Conservation (phyloP, 2,329 filamentous ascomycete species). For the Xylaria sp. region DNA sequence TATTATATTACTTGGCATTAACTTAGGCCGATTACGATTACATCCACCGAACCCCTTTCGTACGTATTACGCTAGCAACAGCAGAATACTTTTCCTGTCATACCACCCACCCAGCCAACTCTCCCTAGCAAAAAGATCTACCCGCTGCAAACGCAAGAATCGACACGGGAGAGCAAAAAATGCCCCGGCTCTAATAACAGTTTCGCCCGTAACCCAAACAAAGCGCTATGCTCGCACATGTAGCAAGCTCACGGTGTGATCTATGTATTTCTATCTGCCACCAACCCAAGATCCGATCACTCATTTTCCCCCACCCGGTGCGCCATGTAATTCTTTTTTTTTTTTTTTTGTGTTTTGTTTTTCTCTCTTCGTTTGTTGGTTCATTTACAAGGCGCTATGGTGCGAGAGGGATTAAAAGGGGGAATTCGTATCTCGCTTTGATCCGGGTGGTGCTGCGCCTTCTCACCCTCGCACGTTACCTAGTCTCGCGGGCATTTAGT, state of each 20-base stretch:
- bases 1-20: neutral
- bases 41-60: no score
- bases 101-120: neutral
- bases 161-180: neutral
- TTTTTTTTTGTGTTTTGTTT: neutral
- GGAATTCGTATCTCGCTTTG: neutral
- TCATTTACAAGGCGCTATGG: neutral
- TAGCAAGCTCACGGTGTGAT: neutral
- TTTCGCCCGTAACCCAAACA: neutral
- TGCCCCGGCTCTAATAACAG: no score
- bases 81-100: neutral
- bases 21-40: neutral
- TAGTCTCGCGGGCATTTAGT: neutral
- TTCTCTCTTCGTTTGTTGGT: neutral
- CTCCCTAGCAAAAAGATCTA: neutral
- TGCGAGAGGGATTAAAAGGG: neutral
- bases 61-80: conserved; percentile 8
- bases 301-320: neutral
- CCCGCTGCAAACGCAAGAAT: neutral
- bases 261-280: neutral
- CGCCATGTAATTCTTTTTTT: neutral
- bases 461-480: neutral
- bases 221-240: neutral
- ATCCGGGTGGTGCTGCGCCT: neutral
- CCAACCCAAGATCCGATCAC: no score